Evolutionary conservation across 352 stramenopile species (phyloP).

Genomic region (Phytophthora vignae): DNA sequence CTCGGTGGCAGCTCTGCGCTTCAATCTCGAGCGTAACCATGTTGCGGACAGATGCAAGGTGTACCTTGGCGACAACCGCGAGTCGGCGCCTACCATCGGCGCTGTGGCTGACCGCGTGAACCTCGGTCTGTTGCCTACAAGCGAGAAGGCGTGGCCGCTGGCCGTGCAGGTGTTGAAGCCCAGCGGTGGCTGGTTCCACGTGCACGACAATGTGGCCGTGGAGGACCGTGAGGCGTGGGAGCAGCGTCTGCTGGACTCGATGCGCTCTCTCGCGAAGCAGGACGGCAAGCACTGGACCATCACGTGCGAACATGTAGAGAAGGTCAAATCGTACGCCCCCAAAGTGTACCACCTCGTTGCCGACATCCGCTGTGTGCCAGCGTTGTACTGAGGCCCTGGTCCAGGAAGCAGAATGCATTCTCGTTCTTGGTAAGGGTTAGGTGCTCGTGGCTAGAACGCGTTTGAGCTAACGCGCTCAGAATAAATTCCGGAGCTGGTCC

Average conservation of each 20-base stretch:
- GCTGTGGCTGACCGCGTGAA: constrained; percentile 94
- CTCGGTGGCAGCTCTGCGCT: constrained; percentile 89
- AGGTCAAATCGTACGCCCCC: constrained; percentile 93
- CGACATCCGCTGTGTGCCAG: constrained; percentile 70
- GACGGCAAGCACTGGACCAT: constrained; percentile 74
- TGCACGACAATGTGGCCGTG: constrained; percentile 95
- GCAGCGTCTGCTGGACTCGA: constrained; percentile 60
- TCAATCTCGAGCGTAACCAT: constrained; percentile 94
- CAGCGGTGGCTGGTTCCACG: constrained; percentile 93
- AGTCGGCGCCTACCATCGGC: constrained; percentile 71
- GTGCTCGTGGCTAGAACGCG: too few relatives aligned
- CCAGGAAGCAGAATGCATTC: too few relatives aligned
- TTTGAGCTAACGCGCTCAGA: too few relatives aligned
- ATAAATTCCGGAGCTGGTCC: too few relatives aligned
- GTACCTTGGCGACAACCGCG: constrained; percentile 92
- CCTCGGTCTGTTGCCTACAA: constrained; percentile 94
- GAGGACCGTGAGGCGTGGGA: constrained; percentile 87
- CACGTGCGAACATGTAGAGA: constrained; percentile 87
- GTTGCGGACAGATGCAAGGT: constrained; percentile 83
- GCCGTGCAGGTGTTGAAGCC: constrained; percentile 92
- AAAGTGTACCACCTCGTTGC: constrained; percentile 92
- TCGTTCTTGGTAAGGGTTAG: too few relatives aligned
- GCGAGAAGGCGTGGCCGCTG: constrained; percentile 93
- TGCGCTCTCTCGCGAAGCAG: constrained; percentile 54
- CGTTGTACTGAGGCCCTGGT: too few relatives aligned